These are phyloP conservation scores for Phytophthora niederhauseri DNA, from an alignment of 352 stramenopile genomes.

Conservation along the genomic window DNA sequence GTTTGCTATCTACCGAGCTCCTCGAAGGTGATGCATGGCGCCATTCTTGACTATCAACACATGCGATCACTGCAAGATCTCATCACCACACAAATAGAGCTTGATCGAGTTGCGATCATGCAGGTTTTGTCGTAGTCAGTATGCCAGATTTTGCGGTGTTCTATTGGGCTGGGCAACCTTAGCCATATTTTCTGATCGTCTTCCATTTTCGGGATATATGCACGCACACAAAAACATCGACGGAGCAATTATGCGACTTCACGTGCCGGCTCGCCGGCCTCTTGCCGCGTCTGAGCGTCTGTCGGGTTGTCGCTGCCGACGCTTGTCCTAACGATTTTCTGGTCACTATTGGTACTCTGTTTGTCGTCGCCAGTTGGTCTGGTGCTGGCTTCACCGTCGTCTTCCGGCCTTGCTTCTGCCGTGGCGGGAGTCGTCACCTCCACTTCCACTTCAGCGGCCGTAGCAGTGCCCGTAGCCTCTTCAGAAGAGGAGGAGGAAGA, in stretches of 20 bases:
- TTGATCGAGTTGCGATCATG: constrained; percentile 11
- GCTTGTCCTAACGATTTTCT: constrained; percentile 32
- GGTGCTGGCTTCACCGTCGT: constrained; percentile 10
- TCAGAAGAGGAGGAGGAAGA: neutral
- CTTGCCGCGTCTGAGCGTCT: constrained; percentile 42
- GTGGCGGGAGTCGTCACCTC: constrained; percentile 17
- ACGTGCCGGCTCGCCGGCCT: constrained; percentile 50
- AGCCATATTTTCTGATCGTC: constrained; percentile 26
- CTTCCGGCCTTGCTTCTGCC: constrained; percentile 25
- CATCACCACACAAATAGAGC: constrained; percentile 25
- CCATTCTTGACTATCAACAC: constrained; percentile 20
- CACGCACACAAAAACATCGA: constrained; percentile 28
- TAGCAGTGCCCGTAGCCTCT: constrained; percentile 5
- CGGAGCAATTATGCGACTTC: constrained; percentile 42
- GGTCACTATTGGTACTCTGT: constrained; percentile 23
- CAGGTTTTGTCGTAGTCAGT: neutral
- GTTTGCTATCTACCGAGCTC: neutral
- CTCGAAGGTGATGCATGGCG: neutral
- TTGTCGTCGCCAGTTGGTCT: constrained; percentile 1
- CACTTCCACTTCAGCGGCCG: constrained; percentile 2
- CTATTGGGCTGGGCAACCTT: constrained; percentile 29
- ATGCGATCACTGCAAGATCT: constrained; percentile 14
- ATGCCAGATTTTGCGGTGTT: constrained; percentile 19
- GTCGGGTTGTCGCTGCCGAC: constrained; percentile 24
- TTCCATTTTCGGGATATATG: constrained; percentile 25